phyloP scores from a whole-genome alignment of 108 stramenopile genomes.

The Cyclotella atomus region DNA sequence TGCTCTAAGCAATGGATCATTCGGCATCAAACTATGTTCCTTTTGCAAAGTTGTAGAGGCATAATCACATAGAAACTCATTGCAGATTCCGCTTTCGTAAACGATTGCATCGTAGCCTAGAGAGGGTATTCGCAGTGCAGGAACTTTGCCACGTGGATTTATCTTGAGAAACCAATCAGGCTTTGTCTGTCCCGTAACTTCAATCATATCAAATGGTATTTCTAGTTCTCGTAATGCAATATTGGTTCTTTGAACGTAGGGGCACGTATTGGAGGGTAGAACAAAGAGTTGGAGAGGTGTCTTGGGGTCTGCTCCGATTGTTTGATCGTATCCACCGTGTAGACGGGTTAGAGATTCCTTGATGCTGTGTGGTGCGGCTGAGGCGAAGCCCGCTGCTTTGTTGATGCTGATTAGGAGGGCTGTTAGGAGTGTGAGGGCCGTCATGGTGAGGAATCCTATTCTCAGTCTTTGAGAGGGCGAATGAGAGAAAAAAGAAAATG shows the following conservation, averaged over 20 bases:
- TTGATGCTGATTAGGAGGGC: neutral
- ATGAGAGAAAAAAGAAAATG: no score
- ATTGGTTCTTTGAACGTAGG: conserved; percentile 52
- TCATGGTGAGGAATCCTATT: neutral
- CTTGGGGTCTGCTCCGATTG: conserved; percentile 24
- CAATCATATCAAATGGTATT: conserved; percentile 52
- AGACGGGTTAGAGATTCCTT: conserved; percentile 8
- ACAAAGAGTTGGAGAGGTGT: conserved; percentile 51
- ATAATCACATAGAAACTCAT: conserved; percentile 57
- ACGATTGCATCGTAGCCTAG: conserved; percentile 33
- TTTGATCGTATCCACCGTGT: conserved; percentile 33
- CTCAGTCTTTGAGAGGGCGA: no score
- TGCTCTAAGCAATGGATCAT: conserved; percentile 37
- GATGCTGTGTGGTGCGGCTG: neutral
- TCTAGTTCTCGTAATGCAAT: conserved; percentile 48
- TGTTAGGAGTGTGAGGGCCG: neutral
- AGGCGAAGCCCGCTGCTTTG: neutral
- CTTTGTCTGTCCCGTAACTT: conserved; percentile 29
- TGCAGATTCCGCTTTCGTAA: conserved; percentile 58
- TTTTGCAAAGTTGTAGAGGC: conserved; percentile 26
- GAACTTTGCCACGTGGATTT: conserved; percentile 58
- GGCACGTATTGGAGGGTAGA: conserved; percentile 47
- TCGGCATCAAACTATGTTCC: conserved; percentile 30
- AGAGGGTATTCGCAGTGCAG: conserved; percentile 43
- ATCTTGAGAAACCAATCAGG: conserved; percentile 55